A percentile compares a stretch with the other conserved stretches of the same genome.
Evolutionary conservation across 495 filamentous ascomycete genomes (phyloP).

Genomic region (Penicillium bovifimosum): DNA sequence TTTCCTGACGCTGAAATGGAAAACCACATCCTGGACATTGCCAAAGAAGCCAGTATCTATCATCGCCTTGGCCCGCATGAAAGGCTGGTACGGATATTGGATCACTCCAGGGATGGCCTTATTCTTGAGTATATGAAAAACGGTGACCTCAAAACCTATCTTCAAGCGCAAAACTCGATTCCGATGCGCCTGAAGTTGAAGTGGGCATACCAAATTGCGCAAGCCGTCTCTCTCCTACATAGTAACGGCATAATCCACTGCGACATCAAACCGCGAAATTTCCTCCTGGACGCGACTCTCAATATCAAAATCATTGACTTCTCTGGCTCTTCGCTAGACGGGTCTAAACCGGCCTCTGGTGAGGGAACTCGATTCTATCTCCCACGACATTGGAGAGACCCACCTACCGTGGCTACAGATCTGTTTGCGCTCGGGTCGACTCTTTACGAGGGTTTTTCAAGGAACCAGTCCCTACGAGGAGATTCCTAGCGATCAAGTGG

Average conservation of each 20-base stretch:
- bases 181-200: slow-evolving; percentile 12
- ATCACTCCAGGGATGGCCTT: slow-evolving; percentile 18
- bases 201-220: slow-evolving; percentile 21
- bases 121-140: slow-evolving; percentile 30
- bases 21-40: slow-evolving; percentile 21
- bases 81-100: slow-evolving; percentile 20
- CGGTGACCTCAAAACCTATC: slow-evolving; percentile 23
- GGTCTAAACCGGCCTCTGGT: slow-evolving; percentile 23
- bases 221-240: slow-evolving; percentile 22
- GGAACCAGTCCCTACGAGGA: too few relatives aligned
- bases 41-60: slow-evolving; percentile 28
- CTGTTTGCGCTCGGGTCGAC: not conserved
- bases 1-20: slow-evolving; percentile 16
- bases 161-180: slow-evolving; percentile 16
- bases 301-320: slow-evolving; percentile 25
- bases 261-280: slow-evolving; percentile 25
- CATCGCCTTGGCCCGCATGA: slow-evolving; percentile 16
- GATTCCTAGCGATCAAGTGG: too few relatives aligned
- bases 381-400: slow-evolving; percentile 14
- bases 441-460: too few relatives aligned
- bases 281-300: slow-evolving; percentile 18
- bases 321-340: slow-evolving; percentile 22
- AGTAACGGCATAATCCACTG: slow-evolving; percentile 5
- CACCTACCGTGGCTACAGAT: slow-evolving; percentile 15
- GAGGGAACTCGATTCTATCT: slow-evolving; percentile 16